Evolutionary conservation across 495 filamentous ascomycete species (phyloP), one percentile per base, ranked within the genome.

Genomic region (Tuber brumale): DNA sequence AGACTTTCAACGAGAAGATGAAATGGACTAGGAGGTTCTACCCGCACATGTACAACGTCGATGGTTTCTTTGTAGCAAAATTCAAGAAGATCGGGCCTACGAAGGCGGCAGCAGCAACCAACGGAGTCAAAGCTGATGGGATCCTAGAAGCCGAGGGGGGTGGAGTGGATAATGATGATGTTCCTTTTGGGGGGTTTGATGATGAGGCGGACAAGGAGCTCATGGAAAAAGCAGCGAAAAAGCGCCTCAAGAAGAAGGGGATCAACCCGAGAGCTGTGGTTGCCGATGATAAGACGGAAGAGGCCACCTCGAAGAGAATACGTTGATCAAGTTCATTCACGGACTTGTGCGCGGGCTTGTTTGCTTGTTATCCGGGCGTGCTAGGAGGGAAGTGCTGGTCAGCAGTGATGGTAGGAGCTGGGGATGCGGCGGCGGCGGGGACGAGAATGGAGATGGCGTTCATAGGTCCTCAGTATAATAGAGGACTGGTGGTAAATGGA

Each of bases 41-140:
- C 85, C 95, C 95, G 0, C 95, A 98, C 80, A 88, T 92, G 69
- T 94, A 95, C 86, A 99, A 99, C 86, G 92, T 99, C 41, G 95
- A 99, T 79, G 95, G 95, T 73, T 99, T 99, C 90, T 99, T 96
- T 83, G 95, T 98, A 75, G 92, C 93, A 82, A 99, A 98, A 85
- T 91, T 99, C 83, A 95, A 96, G 86, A 99, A 99, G 89, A 89
- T 88, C 43, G 95, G 89, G 19, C 92, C 92, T 0, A 92, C 91
- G 19, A 85, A 85, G 44, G 88, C 87, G 51, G 86, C 87, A 19
- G 86, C 87, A 19, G 87, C 88, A 76, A 82, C 85, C 31, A 85
- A 82, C 73, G 57, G 57, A 19, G 78, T 76, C 45, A 82, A 81
- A 23, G 71, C 76, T 44, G 85, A 86, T 39, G 87, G 82, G 0